Base-by-base conservation (phyloP, 2,329 filamentous ascomycete species). In the Botrytis deweyae region DNA sequence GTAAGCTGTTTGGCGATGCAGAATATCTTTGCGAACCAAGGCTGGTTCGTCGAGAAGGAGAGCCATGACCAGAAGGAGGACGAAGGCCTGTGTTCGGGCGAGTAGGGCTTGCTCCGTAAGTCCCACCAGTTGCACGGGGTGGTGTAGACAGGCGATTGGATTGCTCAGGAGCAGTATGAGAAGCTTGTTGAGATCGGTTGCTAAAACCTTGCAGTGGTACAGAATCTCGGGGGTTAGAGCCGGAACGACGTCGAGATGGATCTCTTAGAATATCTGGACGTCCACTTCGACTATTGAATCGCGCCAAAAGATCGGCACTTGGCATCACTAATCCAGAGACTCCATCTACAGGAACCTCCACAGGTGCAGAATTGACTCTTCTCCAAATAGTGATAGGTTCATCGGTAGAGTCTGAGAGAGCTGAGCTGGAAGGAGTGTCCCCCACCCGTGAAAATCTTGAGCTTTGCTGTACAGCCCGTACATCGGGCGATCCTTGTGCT, bases 271-370 rank as follows among this genome's bases (percentile, higher is more conserved):
- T 72, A 33, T 72, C 70, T n/a, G 80, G 79, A 25, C 79, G 78
- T n/a, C 78, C 78, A 75, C 74, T 78, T 6, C 80, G 79, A 68
- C 78, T 80, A 33, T 80, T 80, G 20, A 81, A 76, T 40, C 80
- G 78, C 61, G 78, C 78, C 36, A 81, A 66, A 72, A 81, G 79
- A 68, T 79, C 78, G 1, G 80, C 74, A 70, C 76, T 80, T 29
- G 80, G 80, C 42, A 77, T 63, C 22, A 75, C 67, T 62, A 78
- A 66, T 18, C 38, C 40, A 18, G 67, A 55, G 36, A 33, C 62
- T 29, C n/a, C 9, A 4, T 59, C 29, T 9, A 29, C 29, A 58
- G 68, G 59, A 36, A 33, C 22, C 42, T 40, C 68, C 7, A 73
- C 72, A n/a, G 78, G 76, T 16, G 78, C 77, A 52, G 78, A 79